Conservation (phyloP, 768 basidiomycete genomes). For the Lentinula detonsa region DNA sequence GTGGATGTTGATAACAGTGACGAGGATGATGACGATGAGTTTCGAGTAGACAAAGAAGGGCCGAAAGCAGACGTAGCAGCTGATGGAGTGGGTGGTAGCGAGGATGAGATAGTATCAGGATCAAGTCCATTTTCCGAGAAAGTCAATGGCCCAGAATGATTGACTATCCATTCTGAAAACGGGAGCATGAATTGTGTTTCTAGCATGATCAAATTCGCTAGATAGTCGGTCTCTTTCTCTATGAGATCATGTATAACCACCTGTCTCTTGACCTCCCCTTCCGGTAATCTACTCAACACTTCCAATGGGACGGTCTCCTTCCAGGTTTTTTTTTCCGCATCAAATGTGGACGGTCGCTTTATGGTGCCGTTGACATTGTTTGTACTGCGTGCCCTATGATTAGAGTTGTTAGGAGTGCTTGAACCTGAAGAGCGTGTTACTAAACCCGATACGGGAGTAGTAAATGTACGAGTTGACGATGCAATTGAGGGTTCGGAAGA, state of each 20-base stretch:
- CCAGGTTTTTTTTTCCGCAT: constrained; percentile 22
- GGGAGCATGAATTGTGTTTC: constrained; percentile 59
- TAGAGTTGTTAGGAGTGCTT: not conserved
- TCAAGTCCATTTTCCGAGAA: not conserved
- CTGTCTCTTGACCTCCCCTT: constrained; percentile 79
- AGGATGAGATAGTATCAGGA: not conserved
- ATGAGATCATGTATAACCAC: constrained; percentile 61
- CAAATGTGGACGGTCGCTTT: not conserved
- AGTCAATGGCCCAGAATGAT: not conserved
- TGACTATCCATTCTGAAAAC: constrained; percentile 16
- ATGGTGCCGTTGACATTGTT: not conserved
- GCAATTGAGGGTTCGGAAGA: constrained; percentile 34
- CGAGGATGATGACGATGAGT: constrained; percentile 60
- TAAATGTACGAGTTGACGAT: not conserved
- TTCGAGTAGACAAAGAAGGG: not conserved
- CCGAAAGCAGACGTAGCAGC: not conserved
- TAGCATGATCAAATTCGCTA: constrained; percentile 79
- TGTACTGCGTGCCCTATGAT: not conserved
- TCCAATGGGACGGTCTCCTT: constrained; percentile 37
- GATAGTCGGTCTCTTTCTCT: constrained; percentile 81
- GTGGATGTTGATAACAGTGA: constrained; percentile 19
- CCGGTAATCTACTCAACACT: constrained; percentile 44
- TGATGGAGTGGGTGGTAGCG: not conserved
- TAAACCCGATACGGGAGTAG: not conserved
- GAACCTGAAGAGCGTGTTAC: not conserved